Evolutionary conservation across 371 early-diverging fungal genomes (phyloP), one percentile per base, ranked within the genome.

Genomic region (Mortierella sp.): DNA sequence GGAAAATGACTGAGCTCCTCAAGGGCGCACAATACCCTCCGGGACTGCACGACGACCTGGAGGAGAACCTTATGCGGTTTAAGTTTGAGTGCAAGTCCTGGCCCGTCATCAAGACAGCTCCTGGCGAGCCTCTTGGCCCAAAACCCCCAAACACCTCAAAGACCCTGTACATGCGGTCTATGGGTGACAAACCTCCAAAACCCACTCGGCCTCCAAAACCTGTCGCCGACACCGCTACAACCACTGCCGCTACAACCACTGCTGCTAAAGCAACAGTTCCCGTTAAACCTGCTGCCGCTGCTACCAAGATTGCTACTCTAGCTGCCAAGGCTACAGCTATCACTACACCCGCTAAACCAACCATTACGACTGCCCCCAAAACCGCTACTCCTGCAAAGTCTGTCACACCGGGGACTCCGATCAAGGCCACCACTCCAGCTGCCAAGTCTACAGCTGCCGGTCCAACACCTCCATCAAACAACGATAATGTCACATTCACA

Each of bases 21-120:
- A 21, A 24, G 21, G 11, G 40, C 3, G 24, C 67, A 21, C 6
- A 67, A 19, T 67, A 37, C 24, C 67, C 40, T 10, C 40, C n/a
- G 2, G 11, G 0, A 2, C 24, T 67, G 37, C 24, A 67, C 3
- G 40, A 37, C 6, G 67, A 67, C 34, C 67, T 67, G 37, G 8
- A 37, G 24, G 43, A 40, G 40, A 67, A 67, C 43, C 67, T 67
- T 10, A 21, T 3, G 24, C 34, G 67, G 40, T 67, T 67, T 37
- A 67, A 40, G 67, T 10, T 24, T 24, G 40, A 67, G 43, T 67
- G 67, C 24, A 67, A 40, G 67, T 67, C 67, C 40, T 67, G 67
- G 67, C 67, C 67, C 11, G 67, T 67, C 43, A 1, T 40, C n/a
- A 67, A 67, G 43, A 67, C 67, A 37, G 24, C 4, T 11, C 24